Evolutionary conservation across 768 basidiomycete genomes (phyloP), one percentile per base, ranked within the genome.

Genomic region (Boletus tomentosulus): DNA sequence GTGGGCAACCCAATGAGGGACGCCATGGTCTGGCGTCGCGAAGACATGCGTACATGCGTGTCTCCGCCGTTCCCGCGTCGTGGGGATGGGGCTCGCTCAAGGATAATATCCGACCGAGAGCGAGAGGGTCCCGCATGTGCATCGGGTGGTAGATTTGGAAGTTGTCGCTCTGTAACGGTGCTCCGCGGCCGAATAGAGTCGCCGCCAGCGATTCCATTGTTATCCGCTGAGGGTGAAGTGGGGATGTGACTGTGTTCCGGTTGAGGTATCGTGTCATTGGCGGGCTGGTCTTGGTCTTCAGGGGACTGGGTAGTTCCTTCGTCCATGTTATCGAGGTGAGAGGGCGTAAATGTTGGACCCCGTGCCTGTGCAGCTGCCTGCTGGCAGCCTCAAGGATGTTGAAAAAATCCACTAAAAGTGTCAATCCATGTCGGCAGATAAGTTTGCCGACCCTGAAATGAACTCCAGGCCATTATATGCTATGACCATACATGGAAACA

Each of bases 301-400:
- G 55, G 41, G 3, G 31, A 6, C 15, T 30, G 57, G 6, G 44
- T 30, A 8, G 42, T 25, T 42, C 19, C 58, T 2, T 42, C 52
- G 12, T 67, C 59, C 66, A 67, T 67, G 33, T 6, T 48, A 13
- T 46, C 24, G 33, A 38, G 34, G 50, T n/a, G 22, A 22, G n/a
- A 15, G 38, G 22, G 16, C 3, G 25, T 12, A 2, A 24, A 41
- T 22, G 34, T 24, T 41, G 27, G 39, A 19, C n/a, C n/a, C n/a
- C n/a, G 39, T 43, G 24, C 45, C 27, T 28, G 44, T 45, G 27
- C 28, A 42, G 15, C 52, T 48, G 49, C n/a, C n/a, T n/a, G n/a
- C n/a, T n/a, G n/a, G 42, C 6, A 48, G 7, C 53, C 51, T 48
- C 46, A 50, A 38, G 38, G 16, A 6, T 16, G n/a, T n/a, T n/a